Evolutionary conservation across 495 filamentous ascomycete genomes (phyloP), one percentile per base, ranked within the genome.

Genomic region (Penicillium goetzii): DNA sequence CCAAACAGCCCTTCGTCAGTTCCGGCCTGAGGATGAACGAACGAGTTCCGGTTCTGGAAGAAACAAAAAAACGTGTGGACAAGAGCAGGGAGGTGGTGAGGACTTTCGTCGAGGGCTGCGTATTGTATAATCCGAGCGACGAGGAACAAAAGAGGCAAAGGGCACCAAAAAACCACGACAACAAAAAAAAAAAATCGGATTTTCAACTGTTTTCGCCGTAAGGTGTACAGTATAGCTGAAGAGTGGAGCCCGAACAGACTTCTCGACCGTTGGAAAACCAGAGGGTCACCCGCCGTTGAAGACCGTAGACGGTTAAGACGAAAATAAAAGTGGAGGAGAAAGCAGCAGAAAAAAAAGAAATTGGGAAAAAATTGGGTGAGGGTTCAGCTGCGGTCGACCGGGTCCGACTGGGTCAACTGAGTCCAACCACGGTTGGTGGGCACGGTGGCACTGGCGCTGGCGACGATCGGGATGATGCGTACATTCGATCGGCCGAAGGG

Each of bases 401-500:
- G 54, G 28, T 15, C 50, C 30, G 50, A 53, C 50, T 53, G 12
- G 32, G 52, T 55, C 52, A 17, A 33, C 52, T 21, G 33, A 51
- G 63, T 72, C 70, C 70, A 66, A 75, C 72, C 69, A 73, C 68
- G 74, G 69, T 74, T 76, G 69, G 67, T 63, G 71, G 72, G 72
- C 68, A 72, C 64, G 67, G 61, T 53, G 64, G 63, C 62, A 62
- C 66, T 72, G 45, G 23, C n/a, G 51, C 21, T 61, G 59, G 49
- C 51, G 49, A 67, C 51, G 49, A 67, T 64, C 56, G 56, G 64
- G 71, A 71, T 76, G 75, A 77, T 77, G 73, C 75, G 75, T 72
- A 76, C 75, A 75, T 74, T 69, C 65, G 43, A 51, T 43, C 55
- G 55, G 55, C 55, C 55, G 55, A 43, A 19, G 34, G 54, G 55